Conservation (phyloP, 805 yeast genomes). For the Suhomyces xylopsoci region DNA sequence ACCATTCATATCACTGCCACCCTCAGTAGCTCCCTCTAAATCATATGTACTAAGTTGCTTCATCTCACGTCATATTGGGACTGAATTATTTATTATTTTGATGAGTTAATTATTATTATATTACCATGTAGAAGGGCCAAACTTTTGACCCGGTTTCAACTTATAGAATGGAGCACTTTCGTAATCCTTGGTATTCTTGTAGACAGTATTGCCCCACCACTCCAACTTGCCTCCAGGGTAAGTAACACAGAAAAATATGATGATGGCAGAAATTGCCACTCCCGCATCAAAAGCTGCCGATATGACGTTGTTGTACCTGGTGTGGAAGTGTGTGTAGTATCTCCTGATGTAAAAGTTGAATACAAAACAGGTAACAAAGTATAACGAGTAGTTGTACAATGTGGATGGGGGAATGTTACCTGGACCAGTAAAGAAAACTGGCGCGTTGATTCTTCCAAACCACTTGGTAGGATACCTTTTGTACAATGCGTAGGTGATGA, state of each 20-base stretch:
- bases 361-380: slow-evolving; percentile 12
- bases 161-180: slow-evolving; percentile 9
- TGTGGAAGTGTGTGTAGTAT: slow-evolving; percentile 12
- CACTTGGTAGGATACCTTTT: slow-evolving; percentile 15
- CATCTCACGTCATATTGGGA: neutral
- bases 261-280: slow-evolving; percentile 34
- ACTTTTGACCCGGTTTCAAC: slow-evolving; percentile 11
- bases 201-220: slow-evolving; percentile 17
- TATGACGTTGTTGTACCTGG: slow-evolving; percentile 12
- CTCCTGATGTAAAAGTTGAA: slow-evolving; percentile 15
- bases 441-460: slow-evolving; percentile 16
- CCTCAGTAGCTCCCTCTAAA: neutral
- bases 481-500: slow-evolving; percentile 13
- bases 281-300: slow-evolving; percentile 16
- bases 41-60: neutral
- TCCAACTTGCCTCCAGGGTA: slow-evolving; percentile 15
- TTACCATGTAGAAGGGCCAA: slow-evolving; percentile 14
- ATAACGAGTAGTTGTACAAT: slow-evolving; percentile 16
- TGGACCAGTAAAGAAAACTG: slow-evolving; percentile 13
- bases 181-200: slow-evolving; percentile 12
- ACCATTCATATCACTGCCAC: neutral
- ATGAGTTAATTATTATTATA: neutral
- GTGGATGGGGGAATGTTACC: slow-evolving; percentile 18
- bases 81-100: neutral
- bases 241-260: slow-evolving; percentile 33